Percentiles rank a stretch among this genome's conserved stretches.
phyloP scores from a whole-genome alignment of 148 eudicot genomes.

The Vaccinium macrocarpon region DNA sequence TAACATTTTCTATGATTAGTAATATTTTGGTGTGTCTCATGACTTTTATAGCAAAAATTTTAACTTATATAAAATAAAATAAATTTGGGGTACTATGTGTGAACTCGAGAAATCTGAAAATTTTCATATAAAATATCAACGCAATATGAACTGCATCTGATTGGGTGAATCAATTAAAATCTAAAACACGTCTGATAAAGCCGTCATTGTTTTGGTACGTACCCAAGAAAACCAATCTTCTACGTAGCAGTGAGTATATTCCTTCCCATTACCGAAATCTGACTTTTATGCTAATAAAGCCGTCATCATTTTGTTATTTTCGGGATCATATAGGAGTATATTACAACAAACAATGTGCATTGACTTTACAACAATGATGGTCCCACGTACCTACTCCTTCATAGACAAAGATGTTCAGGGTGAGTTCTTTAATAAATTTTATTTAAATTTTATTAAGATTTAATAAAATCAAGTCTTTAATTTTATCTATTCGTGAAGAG shows the following conservation, averaged over 20 bases:
- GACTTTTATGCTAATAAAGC: background rate
- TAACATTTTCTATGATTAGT: too few relatives aligned
- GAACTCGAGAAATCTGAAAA: background rate
- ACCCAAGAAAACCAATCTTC: background rate
- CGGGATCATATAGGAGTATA: background rate
- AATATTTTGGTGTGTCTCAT: too few relatives aligned
- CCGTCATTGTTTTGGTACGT: too few relatives aligned
- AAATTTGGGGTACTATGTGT: too few relatives aligned
- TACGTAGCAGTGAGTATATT: too few relatives aligned
- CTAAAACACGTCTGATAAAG: background rate
- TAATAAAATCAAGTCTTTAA: too few relatives aligned
- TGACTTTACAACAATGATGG: conserved; percentile 5
- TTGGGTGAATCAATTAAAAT: background rate
- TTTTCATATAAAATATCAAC: background rate
- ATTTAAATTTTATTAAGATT: too few relatives aligned
- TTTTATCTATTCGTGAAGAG: too few relatives aligned
- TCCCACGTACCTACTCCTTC: conserved; percentile 26
- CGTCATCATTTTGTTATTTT: background rate
- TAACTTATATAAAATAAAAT: too few relatives aligned
- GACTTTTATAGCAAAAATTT: too few relatives aligned
- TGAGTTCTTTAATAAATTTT: too few relatives aligned
- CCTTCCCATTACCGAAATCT: background rate
- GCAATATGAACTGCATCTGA: background rate
- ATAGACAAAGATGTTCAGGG: conserved; percentile 1
- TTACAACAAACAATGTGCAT: conserved; percentile 1